phyloP scores from a whole-genome alignment of 495 filamentous ascomycete genomes.

The Penicillium subrubescens region DNA sequence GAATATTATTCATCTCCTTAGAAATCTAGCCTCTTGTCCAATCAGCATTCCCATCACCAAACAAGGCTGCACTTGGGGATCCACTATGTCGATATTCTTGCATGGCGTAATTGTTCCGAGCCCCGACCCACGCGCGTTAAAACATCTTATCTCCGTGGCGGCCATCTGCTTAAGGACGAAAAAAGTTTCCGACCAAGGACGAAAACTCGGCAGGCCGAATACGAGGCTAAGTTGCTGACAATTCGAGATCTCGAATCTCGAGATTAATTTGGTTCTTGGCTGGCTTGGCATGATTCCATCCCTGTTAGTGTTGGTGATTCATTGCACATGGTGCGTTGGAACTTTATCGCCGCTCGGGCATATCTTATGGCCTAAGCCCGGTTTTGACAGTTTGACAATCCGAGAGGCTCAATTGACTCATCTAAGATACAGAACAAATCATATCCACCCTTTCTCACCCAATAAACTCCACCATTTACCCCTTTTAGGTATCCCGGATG shows the following conservation, averaged over 20 bases:
- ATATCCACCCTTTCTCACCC: neutral
- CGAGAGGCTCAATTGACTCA: neutral
- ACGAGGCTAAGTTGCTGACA: neutral
- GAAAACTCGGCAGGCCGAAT: neutral
- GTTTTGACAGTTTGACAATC: neutral
- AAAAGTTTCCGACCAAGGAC: neutral
- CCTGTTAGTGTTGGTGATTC: neutral
- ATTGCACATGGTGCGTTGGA: neutral
- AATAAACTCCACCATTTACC: neutral
- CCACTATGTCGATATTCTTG: slow-evolving; percentile 2
- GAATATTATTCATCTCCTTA: slow-evolving; percentile 5
- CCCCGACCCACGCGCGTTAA: neutral
- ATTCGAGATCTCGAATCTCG: neutral
- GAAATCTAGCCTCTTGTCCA: neutral
- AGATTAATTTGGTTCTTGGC: neutral
- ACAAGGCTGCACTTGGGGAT: neutral
- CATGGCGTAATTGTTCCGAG: slow-evolving; percentile 2
- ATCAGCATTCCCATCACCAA: neutral
- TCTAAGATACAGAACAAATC: neutral
- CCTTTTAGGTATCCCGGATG: neutral
- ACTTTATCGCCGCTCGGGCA: neutral
- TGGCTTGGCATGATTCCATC: neutral
- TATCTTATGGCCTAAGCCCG: neutral
- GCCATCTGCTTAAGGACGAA: neutral
- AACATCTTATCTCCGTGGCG: neutral